Evolutionary conservation across 495 filamentous ascomycete genomes (phyloP).

Genomic region (Podospora pseudopauciseta): DNA sequence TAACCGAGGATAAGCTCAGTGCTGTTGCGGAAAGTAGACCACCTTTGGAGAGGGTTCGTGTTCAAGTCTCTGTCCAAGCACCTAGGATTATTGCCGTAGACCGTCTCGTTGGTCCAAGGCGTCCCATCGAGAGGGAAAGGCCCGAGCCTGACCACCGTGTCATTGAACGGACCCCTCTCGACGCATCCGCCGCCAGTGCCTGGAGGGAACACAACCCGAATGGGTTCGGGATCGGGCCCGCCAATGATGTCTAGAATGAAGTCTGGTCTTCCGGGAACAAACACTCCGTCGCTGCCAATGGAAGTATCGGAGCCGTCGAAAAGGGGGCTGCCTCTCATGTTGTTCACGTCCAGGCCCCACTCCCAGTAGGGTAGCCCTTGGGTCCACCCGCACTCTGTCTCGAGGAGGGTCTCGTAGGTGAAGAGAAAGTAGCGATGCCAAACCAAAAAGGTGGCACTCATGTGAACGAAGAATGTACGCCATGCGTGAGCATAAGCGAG

Average conservation of each 20-base stretch:
- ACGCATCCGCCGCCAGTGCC: slow-evolving; percentile 66
- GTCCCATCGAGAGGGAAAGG: slow-evolving; percentile 39
- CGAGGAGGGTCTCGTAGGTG: slow-evolving; percentile 59
- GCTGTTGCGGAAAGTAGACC: slow-evolving; percentile 38
- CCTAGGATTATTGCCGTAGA: slow-evolving; percentile 50
- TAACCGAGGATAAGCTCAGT: slow-evolving; percentile 43
- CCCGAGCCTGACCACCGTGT: slow-evolving; percentile 50
- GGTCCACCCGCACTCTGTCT: slow-evolving; percentile 66
- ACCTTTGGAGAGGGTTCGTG: slow-evolving; percentile 39
- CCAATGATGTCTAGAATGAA: slow-evolving; percentile 6
- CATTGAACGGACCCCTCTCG: slow-evolving; percentile 54
- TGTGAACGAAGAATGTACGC: slow-evolving; percentile 58
- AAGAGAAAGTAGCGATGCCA: slow-evolving; percentile 70
- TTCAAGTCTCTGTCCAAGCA: slow-evolving; percentile 66
- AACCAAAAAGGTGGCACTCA: slow-evolving; percentile 59
- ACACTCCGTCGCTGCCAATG: slow-evolving; percentile 59
- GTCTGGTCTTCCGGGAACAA: slow-evolving; percentile 30
- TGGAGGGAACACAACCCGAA: slow-evolving; percentile 32
- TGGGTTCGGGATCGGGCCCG: background rate
- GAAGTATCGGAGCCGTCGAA: slow-evolving; percentile 60
- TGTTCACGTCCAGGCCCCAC: slow-evolving; percentile 52
- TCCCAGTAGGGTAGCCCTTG: slow-evolving; percentile 55
- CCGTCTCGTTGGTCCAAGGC: slow-evolving; percentile 17
- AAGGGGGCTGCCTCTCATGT: slow-evolving; percentile 51
- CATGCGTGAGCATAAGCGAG: slow-evolving; percentile 66